Evolutionary conservation across 768 basidiomycete species (phyloP).

Genomic region (Kwoniella sp.): DNA sequence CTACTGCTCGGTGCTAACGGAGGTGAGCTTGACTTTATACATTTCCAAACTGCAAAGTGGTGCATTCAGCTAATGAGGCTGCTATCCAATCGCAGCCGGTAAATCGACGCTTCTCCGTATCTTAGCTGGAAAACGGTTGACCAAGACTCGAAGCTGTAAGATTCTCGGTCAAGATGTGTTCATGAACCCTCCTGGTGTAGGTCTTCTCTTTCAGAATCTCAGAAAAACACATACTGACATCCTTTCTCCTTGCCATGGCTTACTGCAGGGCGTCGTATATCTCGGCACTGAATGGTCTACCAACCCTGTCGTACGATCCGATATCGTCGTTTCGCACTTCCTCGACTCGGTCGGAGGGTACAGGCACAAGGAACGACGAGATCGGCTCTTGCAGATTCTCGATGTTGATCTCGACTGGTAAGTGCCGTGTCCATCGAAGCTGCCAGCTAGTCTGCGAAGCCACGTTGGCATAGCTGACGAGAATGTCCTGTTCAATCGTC

Average conservation of each 20-base stretch:
- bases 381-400: constrained; percentile 81
- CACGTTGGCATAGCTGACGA: too few relatives aligned
- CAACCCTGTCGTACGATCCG: constrained; percentile 93
- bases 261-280: constrained; percentile 69
- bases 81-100: constrained; percentile 60
- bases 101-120: constrained; percentile 96
- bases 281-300: constrained; percentile 97
- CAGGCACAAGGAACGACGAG: constrained; percentile 83
- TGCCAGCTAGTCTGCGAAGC: too few relatives aligned
- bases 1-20: constrained; percentile 92
- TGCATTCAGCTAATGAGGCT: neutral
- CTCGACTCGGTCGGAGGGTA: constrained; percentile 98
- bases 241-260: constrained; percentile 9
- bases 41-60: too few relatives aligned
- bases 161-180: constrained; percentile 87
- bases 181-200: constrained; percentile 69
- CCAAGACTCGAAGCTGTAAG: constrained; percentile 66
- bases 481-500: neutral
- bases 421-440: constrained; percentile 9
- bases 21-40: constrained; percentile 61
- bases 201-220: constrained; percentile 20
- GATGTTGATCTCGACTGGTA: constrained; percentile 87
- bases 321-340: constrained; percentile 89
- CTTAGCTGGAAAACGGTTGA: constrained; percentile 84
- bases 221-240: neutral